Base-by-base conservation (phyloP, 305 asterid genomes). In the Fraxinus paxiana region DNA sequence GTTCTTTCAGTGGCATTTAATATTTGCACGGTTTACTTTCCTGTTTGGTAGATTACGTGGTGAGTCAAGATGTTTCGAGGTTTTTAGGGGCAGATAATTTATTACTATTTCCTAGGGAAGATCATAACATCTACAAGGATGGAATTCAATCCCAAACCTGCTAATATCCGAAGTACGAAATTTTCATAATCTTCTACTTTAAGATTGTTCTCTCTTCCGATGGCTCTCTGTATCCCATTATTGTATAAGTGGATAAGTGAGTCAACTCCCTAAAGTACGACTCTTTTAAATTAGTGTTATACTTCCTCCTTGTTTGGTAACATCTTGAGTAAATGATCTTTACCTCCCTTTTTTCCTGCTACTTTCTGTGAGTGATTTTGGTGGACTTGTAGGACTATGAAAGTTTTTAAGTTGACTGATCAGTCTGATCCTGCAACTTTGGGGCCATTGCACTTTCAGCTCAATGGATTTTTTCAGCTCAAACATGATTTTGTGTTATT, bases 291-390 rank as follows among this genome's bases (percentile, higher is more conserved):
- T 71, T 73, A 30, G 81, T 56, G 33, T 63, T 48, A 22, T 22
- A 30, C 8, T 83, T 38, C 12, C 61, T 37, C 37, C 35, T 51
- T 85, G 24, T 69, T 48, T 41, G 77, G 63, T 70, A 76, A 59
- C 76, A 76, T 41, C 74, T 43, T 61, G 61, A 48, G 35, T 79
- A 43, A 67, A 71, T 33, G 38, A 78, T 63, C 4, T 72, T 17
- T 61, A 81, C 78, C 61, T 75, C 71, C 1, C 46, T 20, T 79
- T 33, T 31, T 80, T 76, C 76, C 73, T 54, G 78, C 28, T 77
- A 37, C 73, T 83, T 65, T 79, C 77, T 65, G 80, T 70, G 33
- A 73, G 18, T 75, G 78, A 74, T 31, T 80, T 56, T 73, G 74
- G 77, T 54, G 75, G n/a, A 48, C 31, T 38, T 82, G 30, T 79